phyloP scores from a whole-genome alignment of 805 yeast species.

The Torulaspora maleeae region DNA sequence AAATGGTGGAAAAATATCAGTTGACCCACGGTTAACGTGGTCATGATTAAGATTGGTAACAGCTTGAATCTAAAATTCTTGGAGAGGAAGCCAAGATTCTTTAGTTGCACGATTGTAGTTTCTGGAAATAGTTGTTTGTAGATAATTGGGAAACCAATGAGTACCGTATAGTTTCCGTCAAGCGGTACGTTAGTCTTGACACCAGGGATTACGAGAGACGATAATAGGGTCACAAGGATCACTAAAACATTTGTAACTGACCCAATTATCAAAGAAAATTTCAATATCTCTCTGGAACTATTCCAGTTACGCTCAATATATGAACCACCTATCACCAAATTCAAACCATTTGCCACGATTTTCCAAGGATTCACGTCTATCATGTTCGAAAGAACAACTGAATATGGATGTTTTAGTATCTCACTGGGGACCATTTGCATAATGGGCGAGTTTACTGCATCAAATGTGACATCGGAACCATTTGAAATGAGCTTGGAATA shows the following conservation, averaged over 20 bases:
- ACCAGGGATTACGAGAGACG: conserved; percentile 28
- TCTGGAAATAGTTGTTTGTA: conserved; percentile 64
- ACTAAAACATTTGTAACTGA: conserved; percentile 51
- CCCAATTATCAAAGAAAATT: conserved; percentile 47
- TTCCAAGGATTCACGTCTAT: conserved; percentile 51
- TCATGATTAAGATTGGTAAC: conserved; percentile 48
- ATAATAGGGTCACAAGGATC: conserved; percentile 20
- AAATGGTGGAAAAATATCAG: conserved; percentile 35
- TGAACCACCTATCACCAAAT: conserved; percentile 54
- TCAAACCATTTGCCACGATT: conserved; percentile 44
- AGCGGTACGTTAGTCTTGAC: conserved; percentile 41
- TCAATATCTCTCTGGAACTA: conserved; percentile 43
- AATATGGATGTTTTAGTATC: conserved; percentile 59
- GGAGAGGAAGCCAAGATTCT: conserved; percentile 38
- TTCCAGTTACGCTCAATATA: conserved; percentile 69
- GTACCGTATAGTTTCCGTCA: conserved; percentile 51
- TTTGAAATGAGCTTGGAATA: conserved; percentile 23
- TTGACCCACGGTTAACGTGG: conserved; percentile 32
- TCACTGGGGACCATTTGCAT: conserved; percentile 61
- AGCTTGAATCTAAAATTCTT: conserved; percentile 55
- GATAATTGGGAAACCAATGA: conserved; percentile 56
- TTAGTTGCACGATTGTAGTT: conserved; percentile 48
- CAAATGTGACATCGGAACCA: conserved; percentile 32
- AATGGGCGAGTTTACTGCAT: conserved; percentile 48
- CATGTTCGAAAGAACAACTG: conserved; percentile 56